Evolutionary conservation across 140 eudicot species (phyloP), one percentile per base, ranked within the genome.

Genomic region (Ambrosia hybrid): DNA sequence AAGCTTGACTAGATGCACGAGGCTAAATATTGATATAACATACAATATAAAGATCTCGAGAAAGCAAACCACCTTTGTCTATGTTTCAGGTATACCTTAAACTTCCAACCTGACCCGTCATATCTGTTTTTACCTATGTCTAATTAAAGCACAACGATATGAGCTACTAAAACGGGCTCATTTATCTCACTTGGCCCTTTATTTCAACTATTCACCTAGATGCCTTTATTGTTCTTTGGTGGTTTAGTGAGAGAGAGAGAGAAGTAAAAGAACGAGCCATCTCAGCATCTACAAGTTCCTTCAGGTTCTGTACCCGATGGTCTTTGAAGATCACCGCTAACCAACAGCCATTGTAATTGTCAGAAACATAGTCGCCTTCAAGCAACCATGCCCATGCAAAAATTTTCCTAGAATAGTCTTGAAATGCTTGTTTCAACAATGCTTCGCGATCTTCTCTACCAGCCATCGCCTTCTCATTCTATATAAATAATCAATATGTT

Each of bases 401-500:
- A 87, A 66, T 78, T 74, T 87, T 57, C 81, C 82, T 51, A 76
- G 26, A 15, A 89, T 12, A 6, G 70, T 12, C 74, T 83, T 82
- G 75, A 87, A 84, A 43, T 80, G 73, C 80, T 82, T 82, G 48
- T 89, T 80, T 3, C 88, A 81, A 74, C 51, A 51, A 45, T 39
- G 87, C 64, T 41, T 76, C 80, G 34, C 74, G 82, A 34, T 43
- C 51, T 5, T 52, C 21, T 52, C 72, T 30, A 45, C 73, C 48
- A 48, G 72, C 65, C 70, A 81, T 67, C 17, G 81, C 87, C 55
- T 79, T 71, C 63, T 84, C 85, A 34, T 76, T 87, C 89, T 87
- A 52, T 10, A 13, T n/a, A 52, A 52, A 52, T 52, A 52, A 52
- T 30, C 9, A 52, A 13, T n/a, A 3, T 10, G 26, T 52, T 52